Conservation (phyloP, 129 eudicot species). For the Pulicaria dysenterica region DNA sequence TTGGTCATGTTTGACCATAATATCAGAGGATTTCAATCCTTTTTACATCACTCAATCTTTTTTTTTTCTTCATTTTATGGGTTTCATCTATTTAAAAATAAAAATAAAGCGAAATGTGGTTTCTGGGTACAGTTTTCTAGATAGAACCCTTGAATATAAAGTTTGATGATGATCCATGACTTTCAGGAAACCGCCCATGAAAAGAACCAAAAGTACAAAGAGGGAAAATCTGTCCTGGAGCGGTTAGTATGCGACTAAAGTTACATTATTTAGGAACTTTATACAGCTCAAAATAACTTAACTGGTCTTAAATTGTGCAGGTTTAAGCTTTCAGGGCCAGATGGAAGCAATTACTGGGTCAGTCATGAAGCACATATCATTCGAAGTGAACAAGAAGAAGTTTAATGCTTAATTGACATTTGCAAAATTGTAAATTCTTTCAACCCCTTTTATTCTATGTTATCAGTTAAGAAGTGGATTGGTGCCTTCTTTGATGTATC, state of each 20-base stretch:
- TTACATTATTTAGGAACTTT: background rate
- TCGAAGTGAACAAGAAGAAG: slow-evolving; percentile 77
- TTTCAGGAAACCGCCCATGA: slow-evolving; percentile 86
- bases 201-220: slow-evolving; percentile 90
- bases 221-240: slow-evolving; percentile 93
- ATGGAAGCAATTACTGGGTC: slow-evolving; percentile 76
- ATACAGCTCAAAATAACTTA: background rate
- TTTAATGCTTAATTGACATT: slow-evolving; percentile 27
- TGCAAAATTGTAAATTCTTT: slow-evolving; percentile 34
- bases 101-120: no score
- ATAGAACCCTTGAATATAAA: background rate
- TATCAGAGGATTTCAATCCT: no score
- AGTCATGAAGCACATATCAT: slow-evolving; percentile 56
- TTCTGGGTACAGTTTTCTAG: background rate
- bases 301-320: slow-evolving; percentile 36
- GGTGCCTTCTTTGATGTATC: slow-evolving; percentile 14
- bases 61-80: background rate
- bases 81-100: background rate
- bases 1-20: no score
- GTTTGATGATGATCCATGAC: background rate
- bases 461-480: slow-evolving; percentile 13
- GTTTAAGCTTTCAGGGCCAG: slow-evolving; percentile 80
- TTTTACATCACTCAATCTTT: no score
- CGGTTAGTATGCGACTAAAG: slow-evolving; percentile 43
- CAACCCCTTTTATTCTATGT: slow-evolving; percentile 26